These are phyloP conservation scores for Chalaropsis ovoidea DNA, from an alignment of 2,329 filamentous ascomycete species.

Conservation along the genomic window DNA sequence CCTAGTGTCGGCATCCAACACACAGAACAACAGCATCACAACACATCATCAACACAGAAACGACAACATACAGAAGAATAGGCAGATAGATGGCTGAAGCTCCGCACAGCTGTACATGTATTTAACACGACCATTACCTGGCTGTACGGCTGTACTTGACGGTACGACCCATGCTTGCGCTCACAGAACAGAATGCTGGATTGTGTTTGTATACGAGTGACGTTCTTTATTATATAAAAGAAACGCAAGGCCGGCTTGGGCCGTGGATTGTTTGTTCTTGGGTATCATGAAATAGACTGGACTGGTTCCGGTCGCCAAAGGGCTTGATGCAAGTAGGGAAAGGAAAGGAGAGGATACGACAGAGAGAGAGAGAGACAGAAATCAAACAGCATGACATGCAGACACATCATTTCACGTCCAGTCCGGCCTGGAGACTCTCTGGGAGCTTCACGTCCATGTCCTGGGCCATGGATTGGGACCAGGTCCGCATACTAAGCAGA, in stretches of 20 bases:
- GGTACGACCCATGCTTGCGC: too few relatives aligned
- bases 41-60: neutral
- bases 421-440: slow-evolving; percentile 33
- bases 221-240: too few relatives aligned
- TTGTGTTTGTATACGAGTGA: too few relatives aligned
- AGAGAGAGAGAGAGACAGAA: neutral
- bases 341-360: neutral
- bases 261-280: neutral
- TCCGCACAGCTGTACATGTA: neutral
- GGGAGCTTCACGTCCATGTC: slow-evolving; percentile 28
- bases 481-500: slow-evolving; percentile 70
- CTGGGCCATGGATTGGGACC: slow-evolving; percentile 38
- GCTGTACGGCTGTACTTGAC: too few relatives aligned
- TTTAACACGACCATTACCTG: too few relatives aligned
- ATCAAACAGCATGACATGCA: neutral
- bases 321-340: too few relatives aligned
- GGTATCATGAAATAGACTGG: neutral
- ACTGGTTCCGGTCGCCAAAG: neutral
- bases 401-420: slow-evolving; percentile 28
- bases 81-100: neutral
- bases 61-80: neutral
- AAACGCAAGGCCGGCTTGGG: neutral
- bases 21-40: slow-evolving; percentile 7
- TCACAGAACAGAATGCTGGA: too few relatives aligned
- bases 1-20: neutral